Evolutionary conservation across 495 filamentous ascomycete genomes (phyloP), one percentile per base, ranked within the genome.

Genomic region (Astrocystis sublimbata): DNA sequence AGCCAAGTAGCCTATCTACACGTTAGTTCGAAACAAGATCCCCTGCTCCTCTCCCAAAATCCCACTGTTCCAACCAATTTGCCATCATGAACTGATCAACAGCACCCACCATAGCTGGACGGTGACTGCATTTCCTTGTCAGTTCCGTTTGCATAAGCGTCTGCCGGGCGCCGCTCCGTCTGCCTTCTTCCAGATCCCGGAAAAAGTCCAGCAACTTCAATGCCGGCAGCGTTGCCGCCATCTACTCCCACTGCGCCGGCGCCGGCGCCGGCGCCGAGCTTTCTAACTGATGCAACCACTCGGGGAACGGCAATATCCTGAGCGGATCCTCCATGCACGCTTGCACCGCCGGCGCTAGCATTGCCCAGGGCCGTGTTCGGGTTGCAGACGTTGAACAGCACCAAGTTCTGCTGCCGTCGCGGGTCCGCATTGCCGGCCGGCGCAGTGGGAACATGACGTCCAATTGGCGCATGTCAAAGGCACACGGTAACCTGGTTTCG

Each of bases 31-130:
- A 38, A 38, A 38, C 8, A 13, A 1, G 35, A 38, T 7, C 35
- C 35, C 4, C 15, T 38, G 35, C 43, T 47, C 43, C 23, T 17
- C 5, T 47, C 19, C 43, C 43, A 6, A 47, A 17, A 7, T 17
- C 43, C 43, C 43, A 47, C n/a, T 47, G 43, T 7, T n/a, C 5
- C 5, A 47, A 47, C 43, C 43, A 47, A 47, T 47, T 47, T 7
- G 43, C 43, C 43, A 47, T 47, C 43, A 47, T 47, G 23, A 17
- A 19, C 43, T 47, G 7, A 47, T 47, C 43, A 47, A 47, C 19
- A 47, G 43, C 43, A 26, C 43, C 9, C 43, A 47, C 5, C 43
- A 9, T 19, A 26, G 43, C 43, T 26, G 19, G n/a, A 7, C 17
- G 23, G 8, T 9, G 43, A 17, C 43, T 47, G n/a, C 12, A 3